Base-by-base conservation (phyloP, 2,329 filamentous ascomycete genomes). In the Phialophora macrospora region DNA sequence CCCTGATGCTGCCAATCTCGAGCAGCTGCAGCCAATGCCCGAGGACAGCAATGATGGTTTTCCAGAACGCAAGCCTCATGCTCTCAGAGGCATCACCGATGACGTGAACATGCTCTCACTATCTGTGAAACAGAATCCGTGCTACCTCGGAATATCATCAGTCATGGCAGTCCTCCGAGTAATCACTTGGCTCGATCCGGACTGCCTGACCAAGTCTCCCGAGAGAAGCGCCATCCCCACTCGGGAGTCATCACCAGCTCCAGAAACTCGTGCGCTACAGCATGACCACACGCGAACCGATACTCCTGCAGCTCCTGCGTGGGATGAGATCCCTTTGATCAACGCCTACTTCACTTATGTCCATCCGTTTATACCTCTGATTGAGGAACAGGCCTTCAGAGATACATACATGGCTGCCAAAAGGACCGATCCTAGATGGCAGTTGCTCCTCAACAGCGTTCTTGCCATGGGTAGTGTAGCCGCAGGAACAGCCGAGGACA, bases 271-370 rank as follows among this genome's bases (percentile, higher is more conserved):
- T 60, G 69, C 73, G 66, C 72, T 76, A 61, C 65, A 81, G 80
- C 71, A 75, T 78, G 28, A 71, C 76, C n/a, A 77, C 76, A 11
- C 60, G 9, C 80, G 1, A 82, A 83, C 60, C 81, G 85, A 49
- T 80, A 55, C 80, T 87, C 28, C 77, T 24, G 34, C 85, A 44
- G 85, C 87, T 67, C 63, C 80, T 81, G 84, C 85, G 17, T 85
- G 84, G 74, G 88, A 90, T 71, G 88, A 88, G 17, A 86, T 90
- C 74, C 86, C 86, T 5, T 80, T 91, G 9, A 86, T 92, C 48
- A 87, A 92, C 71, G 88, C 88, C n/a, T 92, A 91, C 75, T 92
- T 92, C 75, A 88, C 88, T 70, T 84, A 88, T 34, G 85, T 90
- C 26, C 90, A 92, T 67, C 85, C 88, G 1, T 89, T 91, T 70